Base-by-base conservation (phyloP, 2,329 filamentous ascomycete genomes). In the Xenoacremonium recifei region DNA sequence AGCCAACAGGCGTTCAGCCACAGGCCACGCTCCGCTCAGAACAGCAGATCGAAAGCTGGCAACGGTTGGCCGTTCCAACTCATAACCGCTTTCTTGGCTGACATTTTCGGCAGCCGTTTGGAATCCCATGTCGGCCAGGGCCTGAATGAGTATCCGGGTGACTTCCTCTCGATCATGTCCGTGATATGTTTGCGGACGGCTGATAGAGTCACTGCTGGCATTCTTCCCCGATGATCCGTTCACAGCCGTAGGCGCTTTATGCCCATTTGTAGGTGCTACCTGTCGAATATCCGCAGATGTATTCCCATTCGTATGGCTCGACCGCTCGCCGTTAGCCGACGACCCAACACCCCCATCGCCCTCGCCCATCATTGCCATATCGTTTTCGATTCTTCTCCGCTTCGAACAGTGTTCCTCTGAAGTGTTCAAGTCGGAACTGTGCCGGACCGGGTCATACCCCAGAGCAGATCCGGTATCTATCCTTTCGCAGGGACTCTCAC, bases 131-230 rank as follows among this genome's bases (percentile, higher is more conserved):
- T 96, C 92, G 18, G 83, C 80, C 50, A 99, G 70, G 25, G 90
- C 87, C 66, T 99, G 93, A 58, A 99, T 93, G 56, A 99, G 68
- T 50, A 97, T 86, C 40, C 93, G 78, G 5, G 92, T 95, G 33
- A 97, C 85, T 69, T 99, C 92, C 71, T 96, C 90, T 61, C 89
- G 82, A 61, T 93, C 82, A 61, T 97, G 92, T 15, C 90, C 91
- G 59, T 83, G 85, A 64, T 95, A 97, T 20, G 63, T 66, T 33
- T 54, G 37, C 3, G 57, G 48, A 11, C 46, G 50, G 16, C 35
- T 44, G n/a, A 36, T 35, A 27, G 42, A 35, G 13, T 45, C 30
- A 18, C 37, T 44, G 37, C 42, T 47, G 43, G 58, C 61, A n/a
- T 58, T 54, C 21, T 57, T 56, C 36, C 50, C 62, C 11, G 73